These are phyloP conservation scores for Bacterosira constricta DNA, from an alignment of 108 stramenopile genomes.

Conservation along the genomic window DNA sequence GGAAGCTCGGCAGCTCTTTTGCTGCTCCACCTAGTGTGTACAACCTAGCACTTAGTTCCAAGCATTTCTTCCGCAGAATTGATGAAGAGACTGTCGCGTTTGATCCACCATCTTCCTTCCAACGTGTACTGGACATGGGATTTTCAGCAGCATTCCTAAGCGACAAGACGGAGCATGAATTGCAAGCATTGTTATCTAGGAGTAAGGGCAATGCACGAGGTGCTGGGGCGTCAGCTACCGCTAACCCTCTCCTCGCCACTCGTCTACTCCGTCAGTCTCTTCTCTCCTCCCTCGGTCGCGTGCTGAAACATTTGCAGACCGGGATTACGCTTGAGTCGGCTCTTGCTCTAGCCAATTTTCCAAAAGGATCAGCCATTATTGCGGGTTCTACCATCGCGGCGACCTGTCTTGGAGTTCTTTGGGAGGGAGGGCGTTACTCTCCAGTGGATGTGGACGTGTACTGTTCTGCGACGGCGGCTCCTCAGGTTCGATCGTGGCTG, in stretches of 20 bases:
- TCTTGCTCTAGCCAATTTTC: constrained; percentile 5
- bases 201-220: background rate
- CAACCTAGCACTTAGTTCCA: constrained; percentile 14
- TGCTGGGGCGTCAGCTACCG: background rate
- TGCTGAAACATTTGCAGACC: constrained; percentile 3
- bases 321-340: constrained; percentile 14
- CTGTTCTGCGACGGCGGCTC: constrained; percentile 23
- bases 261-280: constrained; percentile 15
- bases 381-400: constrained; percentile 28
- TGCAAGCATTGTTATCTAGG: background rate
- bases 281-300: constrained; percentile 20
- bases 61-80: constrained; percentile 12
- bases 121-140: no score
- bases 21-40: constrained; percentile 17
- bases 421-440: background rate
- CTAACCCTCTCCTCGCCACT: constrained; percentile 9
- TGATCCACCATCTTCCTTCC: background rate
- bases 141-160: background rate
- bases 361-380: constrained; percentile 28
- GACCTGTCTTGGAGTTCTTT: constrained; percentile 18
- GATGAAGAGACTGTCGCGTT: background rate
- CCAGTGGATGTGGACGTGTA: constrained; percentile 29
- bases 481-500: constrained; percentile 31
- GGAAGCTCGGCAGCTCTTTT: background rate
- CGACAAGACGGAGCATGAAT: background rate